Conservation (phyloP, 2,329 filamentous ascomycete genomes). For the Fusarium tuaranense region DNA sequence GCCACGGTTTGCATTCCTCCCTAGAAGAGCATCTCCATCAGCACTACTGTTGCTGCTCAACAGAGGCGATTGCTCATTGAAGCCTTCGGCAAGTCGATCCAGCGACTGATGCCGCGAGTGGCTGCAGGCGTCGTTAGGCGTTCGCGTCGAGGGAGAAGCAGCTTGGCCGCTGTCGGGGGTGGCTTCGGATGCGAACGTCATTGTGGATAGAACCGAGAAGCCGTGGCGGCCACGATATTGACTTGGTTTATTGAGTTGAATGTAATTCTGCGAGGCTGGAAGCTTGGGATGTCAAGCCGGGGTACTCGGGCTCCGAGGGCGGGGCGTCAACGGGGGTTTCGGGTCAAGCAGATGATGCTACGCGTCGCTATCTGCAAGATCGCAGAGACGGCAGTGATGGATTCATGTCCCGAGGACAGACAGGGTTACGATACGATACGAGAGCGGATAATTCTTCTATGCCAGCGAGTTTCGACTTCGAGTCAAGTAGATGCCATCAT, state of each 20-base stretch:
- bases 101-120: constrained; percentile 27
- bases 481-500: constrained; percentile 34
- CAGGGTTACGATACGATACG: not conserved
- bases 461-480: not conserved
- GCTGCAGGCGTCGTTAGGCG: constrained; percentile 10
- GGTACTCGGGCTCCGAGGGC: constrained; percentile 24
- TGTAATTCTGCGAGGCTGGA: constrained; percentile 14
- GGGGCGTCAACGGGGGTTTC: constrained; percentile 13
- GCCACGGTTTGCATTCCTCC: not conserved
- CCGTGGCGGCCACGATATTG: constrained; percentile 12
- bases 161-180: constrained; percentile 10
- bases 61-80: constrained; percentile 49
- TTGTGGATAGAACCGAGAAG: constrained; percentile 14
- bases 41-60: constrained; percentile 33
- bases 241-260: constrained; percentile 8
- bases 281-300: constrained; percentile 11
- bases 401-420: not conserved
- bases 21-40: constrained; percentile 15
- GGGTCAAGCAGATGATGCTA: constrained; percentile 6
- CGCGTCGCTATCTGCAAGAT: constrained; percentile 22
- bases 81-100: constrained; percentile 31
- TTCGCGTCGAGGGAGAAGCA: constrained; percentile 18
- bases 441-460: not conserved
- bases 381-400: constrained; percentile 10
- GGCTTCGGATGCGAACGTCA: constrained; percentile 27